Evolutionary conservation across 768 basidiomycete genomes (phyloP).

Genomic region (Agaricus sinodeliciosus): DNA sequence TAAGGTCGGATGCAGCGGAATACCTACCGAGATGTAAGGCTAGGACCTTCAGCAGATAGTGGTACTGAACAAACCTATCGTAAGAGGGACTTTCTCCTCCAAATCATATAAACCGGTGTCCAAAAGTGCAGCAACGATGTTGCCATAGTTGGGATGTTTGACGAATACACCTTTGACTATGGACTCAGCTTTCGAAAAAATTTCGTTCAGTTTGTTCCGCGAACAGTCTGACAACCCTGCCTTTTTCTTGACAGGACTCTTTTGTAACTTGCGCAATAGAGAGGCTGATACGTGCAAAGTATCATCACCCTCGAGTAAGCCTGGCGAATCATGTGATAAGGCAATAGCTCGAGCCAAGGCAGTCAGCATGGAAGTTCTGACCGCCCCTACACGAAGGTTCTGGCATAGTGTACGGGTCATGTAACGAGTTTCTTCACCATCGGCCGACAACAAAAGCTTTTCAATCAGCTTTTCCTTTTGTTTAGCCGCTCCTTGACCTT

Average conservation of each 20-base stretch:
- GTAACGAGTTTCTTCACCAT: conserved; percentile 84
- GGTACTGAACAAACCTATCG: conserved; percentile 50
- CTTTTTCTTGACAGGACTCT: conserved; percentile 15
- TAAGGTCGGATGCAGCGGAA: conserved; percentile 81
- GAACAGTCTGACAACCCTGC: conserved; percentile 19
- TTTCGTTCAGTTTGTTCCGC: conserved; percentile 30
- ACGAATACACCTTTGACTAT: conserved; percentile 68
- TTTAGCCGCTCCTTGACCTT: conserved; percentile 70
- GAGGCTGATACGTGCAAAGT: conserved; percentile 21
- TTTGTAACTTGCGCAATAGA: conserved; percentile 20
- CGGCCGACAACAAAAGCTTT: conserved; percentile 74
- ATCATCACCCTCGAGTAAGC: conserved; percentile 10
- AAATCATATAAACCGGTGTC: conserved; percentile 56
- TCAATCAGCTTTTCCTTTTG: conserved; percentile 76
- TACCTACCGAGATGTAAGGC: conserved; percentile 36
- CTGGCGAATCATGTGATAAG: conserved; percentile 38
- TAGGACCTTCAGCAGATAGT: not conserved
- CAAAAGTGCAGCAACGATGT: conserved; percentile 58
- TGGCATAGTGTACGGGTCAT: conserved; percentile 68
- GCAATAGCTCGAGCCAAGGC: conserved; percentile 77
- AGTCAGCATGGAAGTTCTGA: conserved; percentile 73
- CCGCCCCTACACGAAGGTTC: conserved; percentile 84
- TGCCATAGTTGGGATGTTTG: conserved; percentile 69
- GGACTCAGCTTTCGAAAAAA: conserved; percentile 53
- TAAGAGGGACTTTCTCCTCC: conserved; percentile 52